Evolutionary conservation across 2,329 filamentous ascomycete genomes (phyloP).

Genomic region (Fusarium stilboides): DNA sequence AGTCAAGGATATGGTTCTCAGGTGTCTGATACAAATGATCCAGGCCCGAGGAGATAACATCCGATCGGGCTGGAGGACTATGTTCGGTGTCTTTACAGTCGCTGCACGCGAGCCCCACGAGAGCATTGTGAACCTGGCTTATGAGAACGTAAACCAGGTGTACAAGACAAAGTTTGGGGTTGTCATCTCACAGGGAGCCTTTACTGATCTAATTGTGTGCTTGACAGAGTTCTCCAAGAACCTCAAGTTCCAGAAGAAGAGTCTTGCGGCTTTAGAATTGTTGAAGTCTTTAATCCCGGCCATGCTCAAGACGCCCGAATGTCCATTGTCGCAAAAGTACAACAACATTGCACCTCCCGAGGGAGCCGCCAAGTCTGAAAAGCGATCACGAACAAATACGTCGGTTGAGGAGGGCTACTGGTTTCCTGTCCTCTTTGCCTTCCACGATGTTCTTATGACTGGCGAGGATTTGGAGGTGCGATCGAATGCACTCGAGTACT

Average conservation of each 20-base stretch:
- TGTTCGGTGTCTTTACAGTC: constrained; percentile 99
- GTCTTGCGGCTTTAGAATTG: constrained; percentile 93
- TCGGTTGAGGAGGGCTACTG: constrained; percentile 97
- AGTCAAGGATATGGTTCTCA: constrained; percentile 97
- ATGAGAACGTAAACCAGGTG: constrained; percentile 95
- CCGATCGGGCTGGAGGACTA: constrained; percentile 97
- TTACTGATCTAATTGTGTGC: constrained; percentile 96
- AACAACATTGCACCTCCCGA: constrained; percentile 59
- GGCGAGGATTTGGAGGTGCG: constrained; percentile 98
- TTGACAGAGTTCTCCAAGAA: constrained; percentile 99
- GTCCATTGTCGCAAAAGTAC: constrained; percentile 82
- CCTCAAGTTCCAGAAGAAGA: constrained; percentile 98
- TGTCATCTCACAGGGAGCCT: constrained; percentile 95
- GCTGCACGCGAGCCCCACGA: constrained; percentile 95
- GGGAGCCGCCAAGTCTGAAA: constrained; percentile 61
- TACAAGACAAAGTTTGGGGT: constrained; percentile 97
- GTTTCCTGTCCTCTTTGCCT: constrained; percentile 98
- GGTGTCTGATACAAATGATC: constrained; percentile 99
- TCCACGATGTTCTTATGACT: constrained; percentile 99
- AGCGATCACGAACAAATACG: constrained; percentile 78
- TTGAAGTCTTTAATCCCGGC: constrained; percentile 93
- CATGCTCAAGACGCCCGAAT: constrained; percentile 97
- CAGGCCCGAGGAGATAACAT: constrained; percentile 97
- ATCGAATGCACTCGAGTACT: constrained; percentile 91
- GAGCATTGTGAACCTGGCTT: constrained; percentile 95